phyloP scores from a whole-genome alignment of 108 stramenopile genomes.

The Fistulifera solaris region DNA sequence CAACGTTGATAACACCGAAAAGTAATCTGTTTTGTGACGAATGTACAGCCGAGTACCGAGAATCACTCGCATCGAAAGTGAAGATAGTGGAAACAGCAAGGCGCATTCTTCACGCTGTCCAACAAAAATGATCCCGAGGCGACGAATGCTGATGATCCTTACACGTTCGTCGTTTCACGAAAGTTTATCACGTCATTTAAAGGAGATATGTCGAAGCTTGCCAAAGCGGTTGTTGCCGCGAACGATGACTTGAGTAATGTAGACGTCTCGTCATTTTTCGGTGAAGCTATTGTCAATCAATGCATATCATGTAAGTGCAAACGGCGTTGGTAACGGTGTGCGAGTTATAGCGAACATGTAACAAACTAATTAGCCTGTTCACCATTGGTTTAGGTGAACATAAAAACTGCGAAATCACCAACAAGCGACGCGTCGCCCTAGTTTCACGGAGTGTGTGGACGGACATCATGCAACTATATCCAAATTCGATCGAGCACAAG shows the following conservation, averaged over 20 bases:
- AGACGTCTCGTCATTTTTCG: too few relatives aligned
- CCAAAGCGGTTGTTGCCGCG: not conserved
- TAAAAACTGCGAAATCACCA: conserved; percentile 15
- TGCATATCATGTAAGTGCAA: too few relatives aligned
- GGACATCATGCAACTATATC: conserved; percentile 41
- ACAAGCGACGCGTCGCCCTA: conserved; percentile 19
- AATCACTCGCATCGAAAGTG: conserved; percentile 14
- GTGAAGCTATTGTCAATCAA: too few relatives aligned
- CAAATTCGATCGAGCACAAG: conserved; percentile 37
- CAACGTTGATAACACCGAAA: not conserved
- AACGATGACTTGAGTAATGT: too few relatives aligned
- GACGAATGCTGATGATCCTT: not conserved
- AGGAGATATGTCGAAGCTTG: not conserved
- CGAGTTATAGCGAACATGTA: too few relatives aligned
- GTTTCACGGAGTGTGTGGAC: conserved; percentile 30
- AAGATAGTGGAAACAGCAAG: conserved; percentile 1
- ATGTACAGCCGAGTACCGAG: conserved; percentile 19
- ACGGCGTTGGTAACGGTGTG: too few relatives aligned
- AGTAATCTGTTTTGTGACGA: conserved; percentile 20
- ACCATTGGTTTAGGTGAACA: conserved; percentile 30
- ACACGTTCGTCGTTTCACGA: conserved; percentile 14
- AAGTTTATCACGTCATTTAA: not conserved
- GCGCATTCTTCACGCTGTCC: not conserved
- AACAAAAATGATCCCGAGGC: not conserved
- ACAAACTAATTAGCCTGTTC: too few relatives aligned